These are phyloP conservation scores for Penicillium sp. DNA, from an alignment of 2,329 filamentous ascomycete genomes.

Conservation along the genomic window DNA sequence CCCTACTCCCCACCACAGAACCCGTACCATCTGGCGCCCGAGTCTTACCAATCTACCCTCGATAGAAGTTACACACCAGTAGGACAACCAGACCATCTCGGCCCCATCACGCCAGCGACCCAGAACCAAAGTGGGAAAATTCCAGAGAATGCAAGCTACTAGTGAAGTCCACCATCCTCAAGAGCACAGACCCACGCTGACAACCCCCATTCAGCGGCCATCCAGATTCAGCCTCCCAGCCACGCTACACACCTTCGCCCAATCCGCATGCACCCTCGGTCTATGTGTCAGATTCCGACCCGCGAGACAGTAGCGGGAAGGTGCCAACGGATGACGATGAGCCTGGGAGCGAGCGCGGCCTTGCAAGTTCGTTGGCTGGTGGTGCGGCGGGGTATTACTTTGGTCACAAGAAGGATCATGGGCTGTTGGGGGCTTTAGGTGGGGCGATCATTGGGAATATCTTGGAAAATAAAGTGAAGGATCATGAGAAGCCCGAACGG, in stretches of 20 bases:
- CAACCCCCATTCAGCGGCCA: constrained; percentile 7
- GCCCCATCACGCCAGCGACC: constrained; percentile 47
- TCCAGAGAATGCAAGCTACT: constrained; percentile 33
- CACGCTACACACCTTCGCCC: constrained; percentile 18
- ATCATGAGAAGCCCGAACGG: constrained; percentile 31
- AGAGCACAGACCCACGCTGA: not conserved
- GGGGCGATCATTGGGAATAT: constrained; percentile 58
- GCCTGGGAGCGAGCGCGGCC: constrained; percentile 51
- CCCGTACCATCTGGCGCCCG: constrained; percentile 24
- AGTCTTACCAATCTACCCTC: constrained; percentile 27
- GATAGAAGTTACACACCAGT: constrained; percentile 48
- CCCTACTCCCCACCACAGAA: constrained; percentile 28
- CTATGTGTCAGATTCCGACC: constrained; percentile 13
- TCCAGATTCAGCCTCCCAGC: constrained; percentile 7
- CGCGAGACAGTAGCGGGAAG: constrained; percentile 7
- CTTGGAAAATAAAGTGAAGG: constrained; percentile 54
- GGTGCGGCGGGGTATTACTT: constrained; percentile 57
- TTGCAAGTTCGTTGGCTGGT: constrained; percentile 57
- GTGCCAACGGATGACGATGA: constrained; percentile 13
- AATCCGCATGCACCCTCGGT: constrained; percentile 17
- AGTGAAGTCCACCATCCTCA: constrained; percentile 23
- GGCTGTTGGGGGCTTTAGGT: constrained; percentile 56
- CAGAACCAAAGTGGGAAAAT: constrained; percentile 15
- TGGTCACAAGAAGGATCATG: constrained; percentile 57
- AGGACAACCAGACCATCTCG: constrained; percentile 33